These are phyloP conservation scores for Choiromyces venosus DNA, from an alignment of 495 filamentous ascomycete species.

Conservation along the genomic window DNA sequence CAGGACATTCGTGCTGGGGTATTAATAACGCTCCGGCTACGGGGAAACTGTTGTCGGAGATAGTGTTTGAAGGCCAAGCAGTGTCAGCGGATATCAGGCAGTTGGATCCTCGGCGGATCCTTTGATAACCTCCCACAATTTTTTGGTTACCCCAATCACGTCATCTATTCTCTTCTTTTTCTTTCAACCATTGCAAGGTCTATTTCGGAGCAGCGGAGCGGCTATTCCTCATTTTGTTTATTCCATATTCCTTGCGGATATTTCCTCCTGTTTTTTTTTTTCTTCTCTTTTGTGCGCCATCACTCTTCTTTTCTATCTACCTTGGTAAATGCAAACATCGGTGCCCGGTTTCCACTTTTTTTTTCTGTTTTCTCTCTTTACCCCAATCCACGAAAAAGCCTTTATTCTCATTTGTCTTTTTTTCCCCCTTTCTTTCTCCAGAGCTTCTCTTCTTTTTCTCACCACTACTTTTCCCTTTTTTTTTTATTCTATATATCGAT, in stretches of 20 bases:
- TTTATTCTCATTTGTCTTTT: not conserved
- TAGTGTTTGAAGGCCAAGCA: slow-evolving; percentile 73
- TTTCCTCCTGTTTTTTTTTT: not conserved
- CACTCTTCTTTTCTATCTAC: not conserved
- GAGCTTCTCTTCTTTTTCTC: not conserved
- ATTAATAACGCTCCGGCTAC: slow-evolving; percentile 95
- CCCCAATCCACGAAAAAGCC: not conserved
- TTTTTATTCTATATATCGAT: not conserved
- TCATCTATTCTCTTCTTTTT: not conserved
- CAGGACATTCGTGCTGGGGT: slow-evolving; percentile 96
- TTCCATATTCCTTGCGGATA: not conserved
- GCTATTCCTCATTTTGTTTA: not conserved
- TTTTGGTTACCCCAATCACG: not conserved
- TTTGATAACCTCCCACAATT: slow-evolving; percentile 34
- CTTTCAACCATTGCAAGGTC: not conserved
- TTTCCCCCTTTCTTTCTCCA: not conserved
- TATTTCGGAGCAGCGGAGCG: not conserved
- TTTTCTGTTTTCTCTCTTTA: not conserved
- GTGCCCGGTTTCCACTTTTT: not conserved
- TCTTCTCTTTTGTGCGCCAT: not conserved
- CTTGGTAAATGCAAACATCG: not conserved
- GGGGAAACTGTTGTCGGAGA: slow-evolving; percentile 79
- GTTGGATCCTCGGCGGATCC: slow-evolving; percentile 60
- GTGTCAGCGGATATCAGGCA: slow-evolving; percentile 67
- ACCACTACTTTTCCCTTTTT: not conserved